Conservation (phyloP, 495 filamentous ascomycete species). For the Elaphomyces granulatus region DNA sequence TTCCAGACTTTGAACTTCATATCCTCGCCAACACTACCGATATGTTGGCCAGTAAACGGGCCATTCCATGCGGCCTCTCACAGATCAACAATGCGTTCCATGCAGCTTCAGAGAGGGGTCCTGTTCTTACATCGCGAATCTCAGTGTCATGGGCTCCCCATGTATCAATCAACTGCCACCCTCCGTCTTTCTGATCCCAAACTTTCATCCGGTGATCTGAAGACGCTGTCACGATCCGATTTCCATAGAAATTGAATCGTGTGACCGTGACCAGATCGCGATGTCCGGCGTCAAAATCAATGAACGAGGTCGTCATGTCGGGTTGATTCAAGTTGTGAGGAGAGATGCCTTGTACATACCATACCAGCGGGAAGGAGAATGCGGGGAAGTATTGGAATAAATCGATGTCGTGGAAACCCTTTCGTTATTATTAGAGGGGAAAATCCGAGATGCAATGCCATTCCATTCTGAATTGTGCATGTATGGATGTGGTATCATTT, state of each 20-base stretch:
- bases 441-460: too few species aligned
- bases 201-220: constrained; percentile 90
- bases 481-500: too few species aligned
- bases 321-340: too few species aligned
- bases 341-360: too few species aligned
- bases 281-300: constrained; percentile 54
- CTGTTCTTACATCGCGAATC: constrained; percentile 59
- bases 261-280: constrained; percentile 38
- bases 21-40: constrained; percentile 66
- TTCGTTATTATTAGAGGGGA: too few species aligned
- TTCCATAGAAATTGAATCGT: constrained; percentile 65
- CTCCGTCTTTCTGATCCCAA: constrained; percentile 67
- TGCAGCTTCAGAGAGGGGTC: background rate
- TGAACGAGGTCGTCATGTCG: constrained; percentile 33
- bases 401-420: too few species aligned
- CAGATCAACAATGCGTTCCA: constrained; percentile 1
- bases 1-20: constrained; percentile 81
- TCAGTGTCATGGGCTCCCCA: constrained; percentile 90
- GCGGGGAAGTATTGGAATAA: too few species aligned
- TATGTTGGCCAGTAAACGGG: constrained; percentile 44
- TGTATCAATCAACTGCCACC: constrained; percentile 69
- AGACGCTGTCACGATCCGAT: constrained; percentile 76
- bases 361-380: too few species aligned
- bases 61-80: constrained; percentile 66
- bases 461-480: too few species aligned